A percentile compares a stretch with the other conserved stretches of the same genome.
Evolutionary conservation across 805 yeast species (phyloP).

Genomic region (Nakazawaea ishiwadae): DNA sequence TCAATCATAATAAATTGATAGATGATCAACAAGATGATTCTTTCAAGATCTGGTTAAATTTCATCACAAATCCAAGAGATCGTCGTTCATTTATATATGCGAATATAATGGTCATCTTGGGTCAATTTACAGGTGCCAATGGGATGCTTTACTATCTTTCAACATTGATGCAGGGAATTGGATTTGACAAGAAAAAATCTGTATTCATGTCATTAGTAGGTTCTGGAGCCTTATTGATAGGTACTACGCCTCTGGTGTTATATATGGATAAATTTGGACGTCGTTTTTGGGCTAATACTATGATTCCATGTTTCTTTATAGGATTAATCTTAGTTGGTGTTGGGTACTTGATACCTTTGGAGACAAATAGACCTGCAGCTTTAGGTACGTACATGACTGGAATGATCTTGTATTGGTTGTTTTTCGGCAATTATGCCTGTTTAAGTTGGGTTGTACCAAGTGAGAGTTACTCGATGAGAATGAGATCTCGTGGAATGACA

Average conservation of each 20-base stretch:
- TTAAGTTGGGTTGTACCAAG: slow-evolving; percentile 68
- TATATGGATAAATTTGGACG: slow-evolving; percentile 56
- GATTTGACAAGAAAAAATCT: slow-evolving; percentile 45
- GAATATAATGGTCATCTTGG: slow-evolving; percentile 51
- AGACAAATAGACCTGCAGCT: slow-evolving; percentile 35
- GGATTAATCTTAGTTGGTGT: slow-evolving; percentile 59
- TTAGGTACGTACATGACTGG: slow-evolving; percentile 63
- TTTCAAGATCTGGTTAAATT: slow-evolving; percentile 38
- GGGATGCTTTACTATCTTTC: slow-evolving; percentile 65
- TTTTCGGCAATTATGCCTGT: slow-evolving; percentile 63
- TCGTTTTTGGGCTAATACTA: slow-evolving; percentile 56
- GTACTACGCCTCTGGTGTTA: slow-evolving; percentile 62
- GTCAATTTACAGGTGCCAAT: slow-evolving; percentile 66
- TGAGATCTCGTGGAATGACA: slow-evolving; percentile 65
- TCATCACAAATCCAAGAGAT: slow-evolving; percentile 50
- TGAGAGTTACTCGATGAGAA: slow-evolving; percentile 54
- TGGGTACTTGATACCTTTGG: slow-evolving; percentile 42
- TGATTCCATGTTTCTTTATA: slow-evolving; percentile 49
- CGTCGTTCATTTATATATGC: slow-evolving; percentile 59
- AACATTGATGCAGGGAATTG: slow-evolving; percentile 49
- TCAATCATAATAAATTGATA: slow-evolving; percentile 41
- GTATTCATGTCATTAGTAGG: slow-evolving; percentile 69
- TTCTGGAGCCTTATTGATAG: slow-evolving; percentile 57
- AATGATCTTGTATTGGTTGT: slow-evolving; percentile 56
- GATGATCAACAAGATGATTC: slow-evolving; percentile 36